Evolutionary conservation across 2,329 filamentous ascomycete species (phyloP), one percentile per base, ranked within the genome.

Genomic region (Microthyrium microscopicum): DNA sequence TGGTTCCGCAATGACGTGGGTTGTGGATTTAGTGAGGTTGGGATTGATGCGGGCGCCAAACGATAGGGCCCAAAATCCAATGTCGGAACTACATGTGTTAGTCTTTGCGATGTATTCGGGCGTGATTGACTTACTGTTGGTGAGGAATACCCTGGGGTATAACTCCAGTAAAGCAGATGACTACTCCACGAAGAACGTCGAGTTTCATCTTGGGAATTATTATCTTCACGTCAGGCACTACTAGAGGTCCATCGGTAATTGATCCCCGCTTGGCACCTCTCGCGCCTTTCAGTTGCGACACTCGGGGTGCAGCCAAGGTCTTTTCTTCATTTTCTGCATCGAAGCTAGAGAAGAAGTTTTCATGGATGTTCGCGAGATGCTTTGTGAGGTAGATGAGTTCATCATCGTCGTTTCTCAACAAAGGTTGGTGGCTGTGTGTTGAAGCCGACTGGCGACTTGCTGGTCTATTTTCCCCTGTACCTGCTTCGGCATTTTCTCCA

Each of bases 121-220:
- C 29, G 20, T 22, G 25, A 25, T 36, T 25, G 33, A 50, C 53
- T 54, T 53, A 66, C 64, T 51, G 57, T 46, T 79, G 70, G 21
- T 87, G 73, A 45, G 87, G 76, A 24, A 78, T 70, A 4, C 80
- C 81, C 1, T 93, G 60, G 0, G 85, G 85, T 3, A 95, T 74
- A 3, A 98, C 75, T 1, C 89, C 89, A 0, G 87, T 93, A 42
- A 95, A 77, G 4, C 93, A 85, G 37, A 98, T 70, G 4, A 75
- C 71, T 8, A 80, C 72, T 11, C 75, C 79, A 16, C 66, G 68
- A 1, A 98, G 70, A 2, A 91, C 78, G 34, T 67, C 66, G 1
- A 65, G 60, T 59, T 95, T 95, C 50, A 95, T 72, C 29, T 66
- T 58, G 25, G 82, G 78, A 57, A 98, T 77, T n/a, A 94, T 73